These are phyloP conservation scores for Ceratobasidium sp. DNA, from an alignment of 1,284 basidiomycete species.

Conservation along the genomic window DNA sequence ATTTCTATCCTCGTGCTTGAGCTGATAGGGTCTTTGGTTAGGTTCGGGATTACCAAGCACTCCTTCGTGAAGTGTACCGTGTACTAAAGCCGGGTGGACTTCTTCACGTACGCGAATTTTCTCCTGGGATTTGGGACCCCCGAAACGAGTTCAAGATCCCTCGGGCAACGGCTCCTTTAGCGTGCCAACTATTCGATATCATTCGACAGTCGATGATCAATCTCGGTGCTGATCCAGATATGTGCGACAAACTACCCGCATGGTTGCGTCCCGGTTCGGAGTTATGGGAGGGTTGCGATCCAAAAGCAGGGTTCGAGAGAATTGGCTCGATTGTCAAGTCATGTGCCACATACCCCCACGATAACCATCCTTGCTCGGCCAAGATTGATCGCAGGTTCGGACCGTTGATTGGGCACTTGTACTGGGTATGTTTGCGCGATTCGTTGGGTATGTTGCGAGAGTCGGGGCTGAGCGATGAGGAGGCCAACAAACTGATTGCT, in stretches of 20 bases:
- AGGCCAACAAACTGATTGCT: conserved; percentile 6
- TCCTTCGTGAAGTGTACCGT: conserved; percentile 17
- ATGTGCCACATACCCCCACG: conserved; percentile 14
- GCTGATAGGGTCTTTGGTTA: neutral
- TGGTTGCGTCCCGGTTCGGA: conserved; percentile 7
- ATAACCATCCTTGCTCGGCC: neutral
- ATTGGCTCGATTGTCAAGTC: neutral
- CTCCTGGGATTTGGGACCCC: neutral
- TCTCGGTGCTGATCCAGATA: conserved; percentile 9
- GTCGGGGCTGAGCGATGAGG: neutral
- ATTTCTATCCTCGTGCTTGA: neutral
- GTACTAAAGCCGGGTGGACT: conserved; percentile 20
- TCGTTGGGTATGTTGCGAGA: conserved; percentile 1
- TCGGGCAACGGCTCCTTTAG: neutral
- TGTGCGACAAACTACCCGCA: neutral
- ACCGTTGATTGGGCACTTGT: neutral
- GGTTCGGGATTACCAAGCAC: conserved; percentile 13
- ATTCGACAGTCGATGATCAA: neutral
- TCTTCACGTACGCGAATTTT: conserved; percentile 17
- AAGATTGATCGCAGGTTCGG: conserved; percentile 10
- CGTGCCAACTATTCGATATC: neutral
- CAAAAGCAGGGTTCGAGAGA: conserved; percentile 1
- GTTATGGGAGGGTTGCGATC: neutral
- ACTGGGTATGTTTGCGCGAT: neutral
- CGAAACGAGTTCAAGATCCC: neutral